phyloP scores from a whole-genome alignment of 2,329 filamentous ascomycete species.

The Fusarium subtropicale region DNA sequence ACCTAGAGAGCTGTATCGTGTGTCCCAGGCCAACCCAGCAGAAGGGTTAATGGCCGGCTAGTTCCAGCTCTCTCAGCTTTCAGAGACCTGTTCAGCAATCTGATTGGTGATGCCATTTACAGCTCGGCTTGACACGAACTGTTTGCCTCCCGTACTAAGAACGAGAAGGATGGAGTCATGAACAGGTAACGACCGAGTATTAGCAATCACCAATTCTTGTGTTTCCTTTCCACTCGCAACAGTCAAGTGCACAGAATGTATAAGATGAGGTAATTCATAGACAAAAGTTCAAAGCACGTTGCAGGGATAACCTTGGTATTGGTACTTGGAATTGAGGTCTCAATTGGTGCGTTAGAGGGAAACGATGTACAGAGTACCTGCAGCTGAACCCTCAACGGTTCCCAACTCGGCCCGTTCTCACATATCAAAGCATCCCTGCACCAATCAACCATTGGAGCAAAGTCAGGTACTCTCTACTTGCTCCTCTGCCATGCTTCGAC shows the following conservation, averaged over 20 bases:
- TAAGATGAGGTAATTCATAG: neutral
- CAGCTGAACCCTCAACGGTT: conserved; percentile 21
- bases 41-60: conserved; percentile 28
- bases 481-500: conserved; percentile 22
- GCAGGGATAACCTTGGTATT: conserved; percentile 28
- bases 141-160: conserved; percentile 30
- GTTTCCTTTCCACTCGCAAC: neutral
- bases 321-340: neutral
- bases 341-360: neutral
- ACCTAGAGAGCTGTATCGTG: conserved; percentile 3
- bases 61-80: conserved; percentile 24
- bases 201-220: neutral
- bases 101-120: conserved; percentile 30
- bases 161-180: conserved; percentile 20
- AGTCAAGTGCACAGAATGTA: neutral
- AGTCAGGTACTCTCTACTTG: conserved; percentile 28
- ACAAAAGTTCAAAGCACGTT: conserved; percentile 4
- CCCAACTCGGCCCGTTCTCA: conserved; percentile 20
- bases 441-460: conserved; percentile 29
- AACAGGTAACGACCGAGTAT: neutral
- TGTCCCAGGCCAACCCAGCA: conserved; percentile 15
- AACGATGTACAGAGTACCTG: conserved; percentile 34
- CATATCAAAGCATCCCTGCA: conserved; percentile 14
- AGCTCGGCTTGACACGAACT: conserved; percentile 29
- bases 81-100: neutral